Evolutionary conservation across 768 basidiomycete species (phyloP).

Genomic region (Tricholoma hemisulphureum): DNA sequence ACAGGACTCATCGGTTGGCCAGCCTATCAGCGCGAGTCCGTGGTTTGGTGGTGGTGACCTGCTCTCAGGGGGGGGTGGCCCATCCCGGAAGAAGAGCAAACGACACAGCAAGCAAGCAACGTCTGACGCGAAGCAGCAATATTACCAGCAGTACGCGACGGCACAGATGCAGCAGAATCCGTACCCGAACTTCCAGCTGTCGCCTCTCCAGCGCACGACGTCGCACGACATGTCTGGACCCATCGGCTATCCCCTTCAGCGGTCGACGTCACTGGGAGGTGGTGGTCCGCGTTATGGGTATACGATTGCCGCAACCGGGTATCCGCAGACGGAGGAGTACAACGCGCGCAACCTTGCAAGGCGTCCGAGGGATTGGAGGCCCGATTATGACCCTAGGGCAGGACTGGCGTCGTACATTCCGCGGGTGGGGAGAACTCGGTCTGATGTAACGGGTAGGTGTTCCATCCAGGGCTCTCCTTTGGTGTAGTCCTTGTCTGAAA

Average conservation of each 20-base stretch:
- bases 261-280: constrained; percentile 8
- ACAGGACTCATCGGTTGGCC: constrained; percentile 11
- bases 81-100: constrained; percentile 13
- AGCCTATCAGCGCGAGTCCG: constrained; percentile 23
- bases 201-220: constrained; percentile 15
- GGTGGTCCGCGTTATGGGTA: background rate
- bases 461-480: background rate
- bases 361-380: constrained; percentile 44
- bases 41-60: constrained; percentile 18
- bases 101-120: constrained; percentile 7
- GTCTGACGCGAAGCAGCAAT: background rate
- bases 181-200: background rate
- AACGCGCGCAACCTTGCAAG: constrained; percentile 35
- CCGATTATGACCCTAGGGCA: constrained; percentile 34
- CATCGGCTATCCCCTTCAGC: constrained; percentile 11
- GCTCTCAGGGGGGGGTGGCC: background rate
- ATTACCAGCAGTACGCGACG: background rate
- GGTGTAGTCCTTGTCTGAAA: constrained; percentile 3
- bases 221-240: constrained; percentile 13
- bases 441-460: constrained; percentile 34
- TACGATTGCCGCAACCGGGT: background rate
- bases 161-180: background rate
- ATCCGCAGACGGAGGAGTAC: constrained; percentile 25
- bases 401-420: constrained; percentile 27
- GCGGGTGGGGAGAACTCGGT: constrained; percentile 25